phyloP scores from a whole-genome alignment of 768 basidiomycete genomes.

The Lactarius hengduanensis region DNA sequence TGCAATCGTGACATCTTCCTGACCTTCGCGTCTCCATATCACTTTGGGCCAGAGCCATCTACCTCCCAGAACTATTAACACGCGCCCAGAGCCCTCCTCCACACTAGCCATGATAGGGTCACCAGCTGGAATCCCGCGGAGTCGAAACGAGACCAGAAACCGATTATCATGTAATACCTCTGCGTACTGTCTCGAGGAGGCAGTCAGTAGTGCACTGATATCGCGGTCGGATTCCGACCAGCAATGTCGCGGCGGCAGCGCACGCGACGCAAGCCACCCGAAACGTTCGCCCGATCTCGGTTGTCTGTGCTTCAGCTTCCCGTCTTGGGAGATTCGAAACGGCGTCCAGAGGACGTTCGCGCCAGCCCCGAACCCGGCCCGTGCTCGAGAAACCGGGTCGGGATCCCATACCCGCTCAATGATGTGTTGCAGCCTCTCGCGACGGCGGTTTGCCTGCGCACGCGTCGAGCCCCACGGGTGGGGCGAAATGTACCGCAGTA shows the following conservation, averaged over 20 bases:
- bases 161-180: conserved; percentile 64
- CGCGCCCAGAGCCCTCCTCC: conserved; percentile 26
- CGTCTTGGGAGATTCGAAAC: conserved; percentile 16
- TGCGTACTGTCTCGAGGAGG: conserved; percentile 29
- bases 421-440: conserved; percentile 47
- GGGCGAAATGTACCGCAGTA: conserved; percentile 70
- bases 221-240: conserved; percentile 41
- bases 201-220: conserved; percentile 33
- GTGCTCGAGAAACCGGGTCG: conserved; percentile 32
- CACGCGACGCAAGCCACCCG: conserved; percentile 65
- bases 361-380: conserved; percentile 28
- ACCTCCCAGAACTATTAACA: conserved; percentile 41
- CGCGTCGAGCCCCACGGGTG: conserved; percentile 72
- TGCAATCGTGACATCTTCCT: conserved; percentile 25
- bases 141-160: conserved; percentile 52
- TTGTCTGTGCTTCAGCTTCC: conserved; percentile 4
- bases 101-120: conserved; percentile 36
- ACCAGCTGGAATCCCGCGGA: conserved; percentile 42
- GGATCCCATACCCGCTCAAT: conserved; percentile 47
- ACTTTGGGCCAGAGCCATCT: conserved; percentile 53
- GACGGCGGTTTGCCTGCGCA: conserved; percentile 59
- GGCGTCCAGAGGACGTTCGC: conserved; percentile 27
- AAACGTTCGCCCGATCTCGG: conserved; percentile 33
- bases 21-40: conserved; percentile 29
- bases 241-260: conserved; percentile 42